A percentile compares a stretch with the other conserved stretches of the same genome.
Conservation (phyloP, 768 basidiomycete species). For the Filobasidium wieringae region DNA sequence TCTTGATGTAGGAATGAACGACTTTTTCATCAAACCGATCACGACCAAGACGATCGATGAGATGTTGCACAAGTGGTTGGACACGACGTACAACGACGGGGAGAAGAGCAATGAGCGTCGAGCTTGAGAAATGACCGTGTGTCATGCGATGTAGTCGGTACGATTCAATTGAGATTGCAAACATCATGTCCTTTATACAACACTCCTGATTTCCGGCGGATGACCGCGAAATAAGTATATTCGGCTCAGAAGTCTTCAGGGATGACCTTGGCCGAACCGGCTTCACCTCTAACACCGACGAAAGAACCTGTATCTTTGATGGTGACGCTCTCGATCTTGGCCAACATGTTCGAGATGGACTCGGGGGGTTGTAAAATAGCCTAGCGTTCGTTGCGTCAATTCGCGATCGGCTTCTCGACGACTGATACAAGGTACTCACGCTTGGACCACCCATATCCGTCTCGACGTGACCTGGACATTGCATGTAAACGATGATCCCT, state of each 20-base stretch:
- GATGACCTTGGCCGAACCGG: background rate
- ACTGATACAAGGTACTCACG: background rate
- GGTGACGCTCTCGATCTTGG: conserved; percentile 1
- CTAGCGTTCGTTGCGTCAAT: background rate
- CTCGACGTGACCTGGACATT: conserved; percentile 9
- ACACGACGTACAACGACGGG: background rate
- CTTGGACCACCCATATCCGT: conserved; percentile 4
- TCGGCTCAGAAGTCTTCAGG: background rate
- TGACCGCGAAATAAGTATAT: too few species aligned
- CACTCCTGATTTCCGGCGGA: too few species aligned
- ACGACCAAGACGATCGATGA: conserved; percentile 2
- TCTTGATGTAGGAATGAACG: background rate
- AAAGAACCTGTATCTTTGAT: background rate
- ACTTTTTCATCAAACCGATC: background rate
- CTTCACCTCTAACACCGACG: background rate
- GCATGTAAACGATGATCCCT: conserved; percentile 1
- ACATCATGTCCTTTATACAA: too few species aligned
- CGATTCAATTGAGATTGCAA: too few species aligned
- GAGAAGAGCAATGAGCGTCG: background rate
- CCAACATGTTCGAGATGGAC: background rate
- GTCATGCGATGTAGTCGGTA: too few species aligned
- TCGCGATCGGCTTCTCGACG: background rate
- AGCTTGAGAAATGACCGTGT: too few species aligned
- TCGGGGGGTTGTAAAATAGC: background rate
- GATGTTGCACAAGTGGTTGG: conserved; percentile 1